These are phyloP conservation scores for Heterobasidion irregulare DNA, from an alignment of 1,284 basidiomycete genomes.

Conservation along the genomic window DNA sequence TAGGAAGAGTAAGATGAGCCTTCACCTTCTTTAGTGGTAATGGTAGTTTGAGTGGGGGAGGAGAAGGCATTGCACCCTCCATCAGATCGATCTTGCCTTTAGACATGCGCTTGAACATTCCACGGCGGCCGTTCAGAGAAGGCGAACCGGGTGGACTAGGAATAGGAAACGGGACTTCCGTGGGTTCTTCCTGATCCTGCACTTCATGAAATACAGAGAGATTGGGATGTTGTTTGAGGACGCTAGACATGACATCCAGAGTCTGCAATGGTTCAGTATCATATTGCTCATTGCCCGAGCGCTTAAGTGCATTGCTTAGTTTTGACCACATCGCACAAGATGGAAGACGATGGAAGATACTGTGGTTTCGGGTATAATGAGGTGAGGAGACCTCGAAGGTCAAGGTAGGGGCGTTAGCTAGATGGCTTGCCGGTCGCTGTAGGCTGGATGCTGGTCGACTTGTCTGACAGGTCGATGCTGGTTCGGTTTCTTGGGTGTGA, in stretches of 20 bases:
- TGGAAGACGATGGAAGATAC: neutral
- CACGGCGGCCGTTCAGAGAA: slow-evolving; percentile 21
- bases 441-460: neutral
- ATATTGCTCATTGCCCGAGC: slow-evolving; percentile 26
- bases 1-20: slow-evolving; percentile 34
- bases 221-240: slow-evolving; percentile 52
- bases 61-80: slow-evolving; percentile 12
- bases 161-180: slow-evolving; percentile 27
- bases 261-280: slow-evolving; percentile 26
- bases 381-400: neutral
- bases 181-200: slow-evolving; percentile 18
- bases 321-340: slow-evolving; percentile 49
- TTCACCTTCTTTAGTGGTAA: slow-evolving; percentile 48
- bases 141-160: slow-evolving; percentile 41
- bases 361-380: neutral
- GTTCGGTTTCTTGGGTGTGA: too few species aligned
- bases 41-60: slow-evolving; percentile 27
- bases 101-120: slow-evolving; percentile 29
- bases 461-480: neutral
- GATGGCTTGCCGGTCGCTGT: neutral
- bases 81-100: slow-evolving; percentile 11
- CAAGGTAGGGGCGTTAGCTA: too few species aligned
- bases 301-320: slow-evolving; percentile 45
- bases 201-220: slow-evolving; percentile 41
- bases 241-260: slow-evolving; percentile 36